phyloP scores from a whole-genome alignment of 1,139 yeast genomes.

The Candida sp. region DNA sequence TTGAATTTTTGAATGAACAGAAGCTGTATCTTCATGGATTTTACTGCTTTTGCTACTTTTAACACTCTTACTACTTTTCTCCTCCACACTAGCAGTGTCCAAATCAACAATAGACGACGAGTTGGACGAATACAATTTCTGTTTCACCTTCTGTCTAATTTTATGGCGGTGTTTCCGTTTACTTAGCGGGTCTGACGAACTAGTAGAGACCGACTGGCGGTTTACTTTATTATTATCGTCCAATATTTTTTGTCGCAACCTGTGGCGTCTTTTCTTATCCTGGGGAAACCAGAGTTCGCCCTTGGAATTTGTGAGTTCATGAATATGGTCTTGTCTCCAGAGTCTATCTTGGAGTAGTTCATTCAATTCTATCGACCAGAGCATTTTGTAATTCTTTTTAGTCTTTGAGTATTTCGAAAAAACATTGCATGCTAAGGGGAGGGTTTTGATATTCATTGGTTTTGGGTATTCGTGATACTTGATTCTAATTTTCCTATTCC shows the following conservation, averaged over 20 bases:
- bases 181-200: not conserved
- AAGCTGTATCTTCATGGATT: not conserved
- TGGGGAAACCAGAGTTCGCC: slow-evolving; percentile 61
- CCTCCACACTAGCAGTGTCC: not conserved
- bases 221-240: not conserved
- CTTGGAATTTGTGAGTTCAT: slow-evolving; percentile 48
- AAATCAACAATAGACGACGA: slow-evolving; percentile 3
- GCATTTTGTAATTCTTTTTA: slow-evolving; percentile 30
- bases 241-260: not conserved
- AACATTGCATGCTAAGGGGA: slow-evolving; percentile 53
- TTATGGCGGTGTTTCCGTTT: slow-evolving; percentile 1
- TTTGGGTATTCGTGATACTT: slow-evolving; percentile 43
- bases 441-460: slow-evolving; percentile 26
- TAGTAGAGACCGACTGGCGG: not conserved
- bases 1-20: slow-evolving; percentile 8
- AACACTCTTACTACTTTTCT: not conserved
- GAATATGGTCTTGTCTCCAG: slow-evolving; percentile 70
- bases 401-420: slow-evolving; percentile 38
- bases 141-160: not conserved
- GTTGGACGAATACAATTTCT: slow-evolving; percentile 2
- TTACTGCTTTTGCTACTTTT: not conserved
- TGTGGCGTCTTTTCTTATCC: slow-evolving; percentile 4
- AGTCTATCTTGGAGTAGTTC: slow-evolving; percentile 60
- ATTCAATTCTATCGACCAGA: slow-evolving; percentile 68
- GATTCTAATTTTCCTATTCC: slow-evolving; percentile 60